A percentile compares a stretch with the other conserved stretches of the same genome.
Conservation (phyloP, 495 filamentous ascomycete genomes). For the Penicillium cinerascens region DNA sequence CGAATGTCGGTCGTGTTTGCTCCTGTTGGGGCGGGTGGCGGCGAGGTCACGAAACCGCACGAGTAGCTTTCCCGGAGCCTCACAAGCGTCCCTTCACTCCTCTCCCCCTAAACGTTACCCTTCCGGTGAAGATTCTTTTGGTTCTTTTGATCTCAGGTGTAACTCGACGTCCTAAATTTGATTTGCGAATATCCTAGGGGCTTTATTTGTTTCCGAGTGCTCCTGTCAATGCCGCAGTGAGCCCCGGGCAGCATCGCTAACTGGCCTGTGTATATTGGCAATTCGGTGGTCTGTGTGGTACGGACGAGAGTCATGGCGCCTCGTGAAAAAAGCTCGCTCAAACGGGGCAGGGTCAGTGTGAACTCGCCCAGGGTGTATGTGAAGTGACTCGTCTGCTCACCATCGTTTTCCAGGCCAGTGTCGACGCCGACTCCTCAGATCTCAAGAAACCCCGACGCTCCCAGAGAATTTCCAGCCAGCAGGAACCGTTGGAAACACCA, state of each 20-base stretch:
- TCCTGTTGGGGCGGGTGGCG: constrained; percentile 7
- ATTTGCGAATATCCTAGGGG: background rate
- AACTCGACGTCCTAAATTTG: background rate
- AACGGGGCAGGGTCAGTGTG: constrained; percentile 45
- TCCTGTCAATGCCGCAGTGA: constrained; percentile 7
- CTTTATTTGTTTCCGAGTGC: background rate
- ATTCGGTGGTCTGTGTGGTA: constrained; percentile 5
- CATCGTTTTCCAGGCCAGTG: constrained; percentile 29
- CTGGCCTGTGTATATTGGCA: constrained; percentile 16
- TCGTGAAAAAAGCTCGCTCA: constrained; percentile 52
- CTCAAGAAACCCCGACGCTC: constrained; percentile 53
- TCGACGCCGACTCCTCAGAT: constrained; percentile 40
- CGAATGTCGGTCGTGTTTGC: background rate
- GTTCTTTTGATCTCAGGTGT: background rate
- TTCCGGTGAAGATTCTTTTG: background rate
- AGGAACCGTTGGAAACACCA: constrained; percentile 53
- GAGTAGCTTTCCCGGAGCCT: constrained; percentile 9
- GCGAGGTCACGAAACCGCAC: constrained; percentile 1
- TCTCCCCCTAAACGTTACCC: background rate
- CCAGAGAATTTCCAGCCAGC: constrained; percentile 51
- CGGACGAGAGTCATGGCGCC: constrained; percentile 40
- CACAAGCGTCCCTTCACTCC: background rate
- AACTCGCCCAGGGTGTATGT: background rate
- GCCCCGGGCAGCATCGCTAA: constrained; percentile 8
- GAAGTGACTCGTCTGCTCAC: background rate